Evolutionary conservation across 192 early-diverging fungal genomes (phyloP).

Genomic region (Dissophora ornata): DNA sequence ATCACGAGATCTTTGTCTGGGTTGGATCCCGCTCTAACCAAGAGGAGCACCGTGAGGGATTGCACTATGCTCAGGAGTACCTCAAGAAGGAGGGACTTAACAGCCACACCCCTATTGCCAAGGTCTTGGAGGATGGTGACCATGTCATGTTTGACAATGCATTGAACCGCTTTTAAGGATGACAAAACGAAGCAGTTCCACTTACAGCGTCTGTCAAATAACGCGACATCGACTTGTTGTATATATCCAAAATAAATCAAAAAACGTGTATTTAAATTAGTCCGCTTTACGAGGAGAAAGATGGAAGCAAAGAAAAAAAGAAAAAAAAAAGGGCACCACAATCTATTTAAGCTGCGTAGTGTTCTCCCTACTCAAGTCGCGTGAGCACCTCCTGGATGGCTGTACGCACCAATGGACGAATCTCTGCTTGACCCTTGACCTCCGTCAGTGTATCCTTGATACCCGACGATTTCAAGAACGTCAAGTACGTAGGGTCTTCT

Average conservation of each 20-base stretch:
- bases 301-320: no score
- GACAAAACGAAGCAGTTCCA: background rate
- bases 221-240: no score
- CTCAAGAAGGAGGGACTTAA: slow-evolving; percentile 64
- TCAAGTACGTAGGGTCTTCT: slow-evolving; percentile 32
- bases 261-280: no score
- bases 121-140: slow-evolving; percentile 78
- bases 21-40: slow-evolving; percentile 63
- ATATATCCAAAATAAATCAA: no score
- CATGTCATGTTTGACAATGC: slow-evolving; percentile 65
- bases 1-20: slow-evolving; percentile 71
- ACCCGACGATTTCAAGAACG: slow-evolving; percentile 25
- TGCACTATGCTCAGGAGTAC: slow-evolving; percentile 76
- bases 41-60: slow-evolving; percentile 64
- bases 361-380: slow-evolving; percentile 20
- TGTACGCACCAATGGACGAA: slow-evolving; percentile 24
- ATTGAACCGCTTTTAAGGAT: slow-evolving; percentile 38
- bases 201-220: no score
- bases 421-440: slow-evolving; percentile 3
- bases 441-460: slow-evolving; percentile 40
- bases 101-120: slow-evolving; percentile 66
- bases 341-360: no score
- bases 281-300: no score
- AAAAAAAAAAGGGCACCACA: no score
- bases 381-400: slow-evolving; percentile 28